phyloP scores from a whole-genome alignment of 148 eudicot genomes.

The Silene uniflora region DNA sequence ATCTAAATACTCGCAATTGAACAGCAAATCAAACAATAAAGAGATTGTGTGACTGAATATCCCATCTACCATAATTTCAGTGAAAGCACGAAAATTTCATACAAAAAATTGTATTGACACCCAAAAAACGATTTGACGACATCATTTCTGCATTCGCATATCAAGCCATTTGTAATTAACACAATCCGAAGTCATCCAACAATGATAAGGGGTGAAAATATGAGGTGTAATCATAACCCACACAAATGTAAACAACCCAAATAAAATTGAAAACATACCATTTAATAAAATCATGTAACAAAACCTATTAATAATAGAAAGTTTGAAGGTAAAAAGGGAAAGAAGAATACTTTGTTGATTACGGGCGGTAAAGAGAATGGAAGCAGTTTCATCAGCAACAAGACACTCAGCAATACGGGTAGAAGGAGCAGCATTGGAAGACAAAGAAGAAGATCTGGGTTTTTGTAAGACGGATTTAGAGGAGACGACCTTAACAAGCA shows the following conservation, averaged over 20 bases:
- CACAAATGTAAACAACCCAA: background rate
- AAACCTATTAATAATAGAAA: background rate
- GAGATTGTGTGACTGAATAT: no score
- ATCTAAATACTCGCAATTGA: no score
- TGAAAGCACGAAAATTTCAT: no score
- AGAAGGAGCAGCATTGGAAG: slow-evolving; percentile 23
- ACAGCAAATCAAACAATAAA: no score
- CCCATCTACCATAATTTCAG: no score
- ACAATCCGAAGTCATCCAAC: background rate
- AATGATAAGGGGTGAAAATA: background rate
- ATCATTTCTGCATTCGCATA: background rate
- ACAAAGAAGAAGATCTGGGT: slow-evolving; percentile 25
- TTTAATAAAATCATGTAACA: background rate
- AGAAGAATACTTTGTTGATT: slow-evolving; percentile 35
- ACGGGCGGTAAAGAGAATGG: slow-evolving; percentile 40
- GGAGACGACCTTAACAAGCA: slow-evolving; percentile 39
- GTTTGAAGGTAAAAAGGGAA: background rate
- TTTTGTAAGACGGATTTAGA: slow-evolving; percentile 32
- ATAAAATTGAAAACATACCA: background rate
- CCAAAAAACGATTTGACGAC: no score
- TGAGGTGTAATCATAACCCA: no score
- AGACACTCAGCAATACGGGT: slow-evolving; percentile 40
- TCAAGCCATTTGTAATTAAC: background rate
- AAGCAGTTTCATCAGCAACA: slow-evolving; percentile 40
- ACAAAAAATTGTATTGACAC: background rate